phyloP scores from a whole-genome alignment of 108 stramenopile species.

The Cyclotella atomus region DNA sequence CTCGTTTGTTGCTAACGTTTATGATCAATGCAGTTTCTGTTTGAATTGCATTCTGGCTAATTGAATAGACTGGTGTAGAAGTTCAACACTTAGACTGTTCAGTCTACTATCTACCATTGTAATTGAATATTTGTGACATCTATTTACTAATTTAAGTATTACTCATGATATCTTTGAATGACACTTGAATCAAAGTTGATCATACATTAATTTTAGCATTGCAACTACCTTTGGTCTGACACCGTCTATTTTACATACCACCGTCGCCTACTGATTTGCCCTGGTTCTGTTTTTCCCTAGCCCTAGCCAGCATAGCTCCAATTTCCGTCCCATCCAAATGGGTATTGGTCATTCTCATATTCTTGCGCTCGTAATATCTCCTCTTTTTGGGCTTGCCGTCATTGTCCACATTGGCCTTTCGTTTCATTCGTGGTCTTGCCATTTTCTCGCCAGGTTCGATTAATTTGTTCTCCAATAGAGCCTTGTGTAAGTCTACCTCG shows the following conservation, averaged over 20 bases:
- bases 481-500: slow-evolving; percentile 64
- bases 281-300: slow-evolving; percentile 76
- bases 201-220: background rate
- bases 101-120: too few relatives aligned
- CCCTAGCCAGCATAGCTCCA: slow-evolving; percentile 69
- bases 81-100: too few relatives aligned
- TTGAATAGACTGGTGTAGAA: too few relatives aligned
- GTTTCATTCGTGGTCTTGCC: slow-evolving; percentile 72
- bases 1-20: too few relatives aligned
- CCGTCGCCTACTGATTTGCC: slow-evolving; percentile 88
- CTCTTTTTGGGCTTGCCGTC: slow-evolving; percentile 88
- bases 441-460: slow-evolving; percentile 79
- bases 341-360: slow-evolving; percentile 87
- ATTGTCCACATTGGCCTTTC: slow-evolving; percentile 74
- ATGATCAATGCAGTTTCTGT: too few relatives aligned
- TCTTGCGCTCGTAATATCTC: slow-evolving; percentile 84
- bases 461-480: slow-evolving; percentile 70
- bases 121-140: too few relatives aligned
- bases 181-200: too few relatives aligned
- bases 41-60: too few relatives aligned
- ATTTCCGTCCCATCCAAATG: slow-evolving; percentile 86
- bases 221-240: background rate
- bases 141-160: too few relatives aligned
- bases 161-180: too few relatives aligned
- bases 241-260: slow-evolving; percentile 66